Conservation (phyloP, 768 basidiomycete genomes). For the Agaricus sinodeliciosus region DNA sequence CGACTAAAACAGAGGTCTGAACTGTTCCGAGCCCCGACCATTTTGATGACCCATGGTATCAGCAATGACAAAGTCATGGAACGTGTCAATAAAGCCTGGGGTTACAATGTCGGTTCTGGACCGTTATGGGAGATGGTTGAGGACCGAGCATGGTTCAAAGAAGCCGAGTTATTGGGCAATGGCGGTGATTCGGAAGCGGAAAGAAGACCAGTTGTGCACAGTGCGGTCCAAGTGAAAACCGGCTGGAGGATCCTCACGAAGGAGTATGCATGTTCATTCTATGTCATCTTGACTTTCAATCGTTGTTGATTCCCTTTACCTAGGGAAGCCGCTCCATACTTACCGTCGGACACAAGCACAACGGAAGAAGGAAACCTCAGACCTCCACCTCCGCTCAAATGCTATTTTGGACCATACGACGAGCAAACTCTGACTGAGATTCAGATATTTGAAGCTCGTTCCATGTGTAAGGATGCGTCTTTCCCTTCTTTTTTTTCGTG, state of each 20-base stretch:
- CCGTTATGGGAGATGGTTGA: slow-evolving; percentile 77
- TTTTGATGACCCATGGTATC: slow-evolving; percentile 49
- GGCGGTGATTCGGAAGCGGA: slow-evolving; percentile 38
- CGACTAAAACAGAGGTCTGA: slow-evolving; percentile 45
- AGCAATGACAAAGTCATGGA: slow-evolving; percentile 42
- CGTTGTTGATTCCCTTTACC: slow-evolving; percentile 9
- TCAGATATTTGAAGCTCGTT: slow-evolving; percentile 46
- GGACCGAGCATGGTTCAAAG: slow-evolving; percentile 75
- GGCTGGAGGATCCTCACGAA: slow-evolving; percentile 40
- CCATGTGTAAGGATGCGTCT: slow-evolving; percentile 43
- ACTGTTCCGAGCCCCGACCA: slow-evolving; percentile 38
- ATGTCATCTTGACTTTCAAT: not conserved
- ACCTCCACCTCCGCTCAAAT: slow-evolving; percentile 49
- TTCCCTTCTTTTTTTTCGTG: not conserved
- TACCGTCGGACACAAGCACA: slow-evolving; percentile 48
- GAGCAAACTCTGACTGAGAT: slow-evolving; percentile 44
- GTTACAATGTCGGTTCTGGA: slow-evolving; percentile 67
- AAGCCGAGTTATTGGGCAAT: slow-evolving; percentile 30
- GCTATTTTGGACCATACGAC: slow-evolving; percentile 61
- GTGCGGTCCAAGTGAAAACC: slow-evolving; percentile 31
- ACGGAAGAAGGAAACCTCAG: slow-evolving; percentile 44
- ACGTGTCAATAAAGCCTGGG: slow-evolving; percentile 65
- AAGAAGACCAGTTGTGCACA: slow-evolving; percentile 56
- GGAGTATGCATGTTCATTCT: slow-evolving; percentile 35
- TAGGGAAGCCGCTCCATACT: slow-evolving; percentile 52